Evolutionary conservation across 2,329 filamentous ascomycete genomes (phyloP), one percentile per base, ranked within the genome.

Genomic region (Thielaviopsis euricoi): DNA sequence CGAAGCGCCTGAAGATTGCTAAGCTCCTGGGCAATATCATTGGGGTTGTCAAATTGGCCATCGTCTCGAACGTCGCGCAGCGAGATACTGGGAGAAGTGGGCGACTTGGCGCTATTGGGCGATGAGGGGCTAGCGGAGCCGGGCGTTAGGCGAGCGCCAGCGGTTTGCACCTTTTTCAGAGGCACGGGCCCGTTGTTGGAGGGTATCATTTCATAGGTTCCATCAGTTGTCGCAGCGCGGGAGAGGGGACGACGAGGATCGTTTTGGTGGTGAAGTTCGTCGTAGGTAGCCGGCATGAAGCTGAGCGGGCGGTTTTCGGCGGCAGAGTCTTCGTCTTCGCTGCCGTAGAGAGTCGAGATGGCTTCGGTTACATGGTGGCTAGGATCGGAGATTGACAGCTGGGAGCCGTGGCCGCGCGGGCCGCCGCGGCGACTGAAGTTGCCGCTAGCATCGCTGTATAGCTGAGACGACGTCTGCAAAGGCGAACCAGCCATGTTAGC

Each of bases 281-380:
- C 43, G 54, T 57, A 46, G 23, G 58, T 23, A 7, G 61, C 59
- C 9, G 57, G 51, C 57, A 90, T 76, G 71, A 89, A 93, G 72
- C 87, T 91, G 65, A 90, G 71, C 40, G 87, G 87, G 52, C 86
- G 81, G 51, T 43, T 26, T 13, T 49, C 33, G 3, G 51, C 80
- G 63, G 81, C 78, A 2, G 71, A 80, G 64, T 80, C 77, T 65
- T 87, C 80, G 64, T 83, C 81, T 66, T 82, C 80, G 67, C 88
- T 85, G 66, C 86, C 87, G 71, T 96, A 95, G 71, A 95, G 80
- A 65, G 89, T 89, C 56, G 88, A 88, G 70, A 95, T 95, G 60
- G 89, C 86, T 70, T 95, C 90, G 58, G 89, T 95, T 68, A 95
- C 88, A 79, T 95, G 90, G 72, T 95, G 89, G 72, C 80, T 89